A percentile compares a stretch with the other conserved stretches of the same genome.
Evolutionary conservation across 2,329 filamentous ascomycete genomes (phyloP).

Genomic region (Alternaria gaisen): DNA sequence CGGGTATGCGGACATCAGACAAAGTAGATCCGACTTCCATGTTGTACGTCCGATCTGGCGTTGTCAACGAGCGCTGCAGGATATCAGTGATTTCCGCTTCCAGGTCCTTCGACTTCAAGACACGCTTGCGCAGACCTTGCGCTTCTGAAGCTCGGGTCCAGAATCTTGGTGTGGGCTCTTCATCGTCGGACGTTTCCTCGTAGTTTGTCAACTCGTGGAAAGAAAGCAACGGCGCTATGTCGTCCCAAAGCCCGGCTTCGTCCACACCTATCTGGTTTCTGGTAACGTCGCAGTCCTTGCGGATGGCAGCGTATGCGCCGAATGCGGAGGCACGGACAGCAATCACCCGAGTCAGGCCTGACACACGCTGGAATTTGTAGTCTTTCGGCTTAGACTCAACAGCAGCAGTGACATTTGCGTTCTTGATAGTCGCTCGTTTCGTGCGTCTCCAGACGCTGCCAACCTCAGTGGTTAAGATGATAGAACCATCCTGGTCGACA

Average conservation of each 20-base stretch:
- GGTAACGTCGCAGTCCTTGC: constrained; percentile 84
- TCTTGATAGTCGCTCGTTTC: constrained; percentile 82
- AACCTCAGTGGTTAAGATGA: constrained; percentile 91
- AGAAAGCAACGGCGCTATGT: constrained; percentile 74
- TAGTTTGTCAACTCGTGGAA: constrained; percentile 67
- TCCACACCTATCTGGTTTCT: constrained; percentile 74
- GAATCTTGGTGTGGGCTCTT: constrained; percentile 57
- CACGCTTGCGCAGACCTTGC: constrained; percentile 63
- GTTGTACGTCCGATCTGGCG: constrained; percentile 56
- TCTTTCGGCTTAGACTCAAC: constrained; percentile 76
- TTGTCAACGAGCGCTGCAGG: constrained; percentile 38
- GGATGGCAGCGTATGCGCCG: constrained; percentile 87
- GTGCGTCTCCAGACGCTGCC: constrained; percentile 93
- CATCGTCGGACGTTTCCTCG: constrained; percentile 54
- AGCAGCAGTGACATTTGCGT: constrained; percentile 60
- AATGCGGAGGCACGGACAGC: constrained; percentile 87
- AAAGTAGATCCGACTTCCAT: constrained; percentile 62
- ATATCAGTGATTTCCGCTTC: constrained; percentile 68
- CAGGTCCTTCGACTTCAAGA: constrained; percentile 70
- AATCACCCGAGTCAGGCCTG: constrained; percentile 84
- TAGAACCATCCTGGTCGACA: constrained; percentile 90
- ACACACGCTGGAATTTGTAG: constrained; percentile 93
- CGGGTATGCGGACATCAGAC: constrained; percentile 77
- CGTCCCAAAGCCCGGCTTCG: constrained; percentile 75
- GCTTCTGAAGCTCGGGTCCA: constrained; percentile 60